Conservation (phyloP, 1,139 yeast species). For the Candida sanyaensis region DNA sequence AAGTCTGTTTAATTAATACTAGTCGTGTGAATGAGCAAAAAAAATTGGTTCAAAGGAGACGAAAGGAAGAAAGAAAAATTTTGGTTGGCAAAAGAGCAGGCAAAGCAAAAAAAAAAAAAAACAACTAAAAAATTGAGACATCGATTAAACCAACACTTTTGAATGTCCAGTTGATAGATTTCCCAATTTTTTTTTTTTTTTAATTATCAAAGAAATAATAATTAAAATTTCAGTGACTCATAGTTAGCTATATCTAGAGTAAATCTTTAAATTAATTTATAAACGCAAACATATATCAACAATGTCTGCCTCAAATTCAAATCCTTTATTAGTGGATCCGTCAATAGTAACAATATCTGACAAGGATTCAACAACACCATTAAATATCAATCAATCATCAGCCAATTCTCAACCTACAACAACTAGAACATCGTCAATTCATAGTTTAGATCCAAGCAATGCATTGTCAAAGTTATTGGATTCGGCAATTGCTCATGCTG, state of each 20-base stretch:
- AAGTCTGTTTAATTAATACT: too few relatives aligned
- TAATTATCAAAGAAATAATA: too few relatives aligned
- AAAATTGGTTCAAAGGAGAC: background rate
- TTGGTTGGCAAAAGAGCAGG: background rate
- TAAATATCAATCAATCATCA: conserved; percentile 2
- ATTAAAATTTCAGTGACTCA: too few relatives aligned
- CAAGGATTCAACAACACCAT: conserved; percentile 6
- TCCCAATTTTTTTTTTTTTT: too few relatives aligned
- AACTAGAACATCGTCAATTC: conserved; percentile 10
- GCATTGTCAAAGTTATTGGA: conserved; percentile 46
- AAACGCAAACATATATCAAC: too few relatives aligned
- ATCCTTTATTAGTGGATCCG: conserved; percentile 34
- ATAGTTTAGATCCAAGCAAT: conserved; percentile 31
- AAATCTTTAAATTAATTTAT: too few relatives aligned
- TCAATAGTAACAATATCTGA: conserved; percentile 29
- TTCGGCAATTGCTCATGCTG: conserved; percentile 50
- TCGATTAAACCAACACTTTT: background rate
- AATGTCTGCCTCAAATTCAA: conserved; percentile 16
- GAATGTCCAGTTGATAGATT: too few relatives aligned
- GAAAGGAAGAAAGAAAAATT: too few relatives aligned
- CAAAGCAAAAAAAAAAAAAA: background rate
- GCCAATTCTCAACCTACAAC: conserved; percentile 4
- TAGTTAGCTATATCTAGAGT: too few relatives aligned
- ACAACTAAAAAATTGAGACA: background rate
- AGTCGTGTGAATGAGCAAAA: background rate